phyloP scores from a whole-genome alignment of 2,329 filamentous ascomycete genomes.

The Lasiodiplodia sp. region DNA sequence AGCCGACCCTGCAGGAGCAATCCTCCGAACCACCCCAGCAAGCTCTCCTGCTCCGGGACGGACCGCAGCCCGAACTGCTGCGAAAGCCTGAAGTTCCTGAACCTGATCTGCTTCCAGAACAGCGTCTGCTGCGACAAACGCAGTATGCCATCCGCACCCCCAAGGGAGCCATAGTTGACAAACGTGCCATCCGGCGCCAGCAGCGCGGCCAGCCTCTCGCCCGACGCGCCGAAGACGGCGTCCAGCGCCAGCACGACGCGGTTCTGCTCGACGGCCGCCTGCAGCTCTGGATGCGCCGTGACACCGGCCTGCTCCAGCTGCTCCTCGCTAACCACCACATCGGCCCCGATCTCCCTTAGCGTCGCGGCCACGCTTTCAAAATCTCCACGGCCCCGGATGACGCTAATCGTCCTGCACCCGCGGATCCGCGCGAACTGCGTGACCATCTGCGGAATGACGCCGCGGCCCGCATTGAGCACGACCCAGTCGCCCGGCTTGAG shows the following conservation, averaged over 20 bases:
- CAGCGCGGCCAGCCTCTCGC: conserved; percentile 50
- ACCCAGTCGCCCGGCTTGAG: conserved; percentile 38
- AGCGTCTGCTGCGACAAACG: conserved; percentile 33
- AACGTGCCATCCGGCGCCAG: conserved; percentile 33
- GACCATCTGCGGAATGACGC: conserved; percentile 35
- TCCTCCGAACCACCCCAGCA: background rate
- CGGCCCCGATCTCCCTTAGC: background rate
- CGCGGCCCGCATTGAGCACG: conserved; percentile 35
- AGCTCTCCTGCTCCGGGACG: background rate
- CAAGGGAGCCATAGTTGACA: conserved; percentile 3
- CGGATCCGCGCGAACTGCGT: conserved; percentile 35
- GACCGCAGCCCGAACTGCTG: background rate
- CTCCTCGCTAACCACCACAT: conserved; percentile 25
- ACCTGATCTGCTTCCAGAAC: background rate
- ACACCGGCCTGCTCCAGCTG: background rate
- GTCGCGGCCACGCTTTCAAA: background rate
- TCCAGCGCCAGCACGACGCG: conserved; percentile 29
- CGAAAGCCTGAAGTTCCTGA: background rate
- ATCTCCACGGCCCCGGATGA: conserved; percentile 34
- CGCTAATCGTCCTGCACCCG: conserved; percentile 29
- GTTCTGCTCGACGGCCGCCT: background rate
- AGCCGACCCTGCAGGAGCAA: background rate
- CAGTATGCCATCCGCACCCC: conserved; percentile 30
- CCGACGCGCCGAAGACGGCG: conserved; percentile 30
- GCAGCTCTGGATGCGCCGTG: background rate